These are phyloP conservation scores for Scutellospora calospora DNA, from an alignment of 371 early-diverging fungal genomes.

Conservation along the genomic window DNA sequence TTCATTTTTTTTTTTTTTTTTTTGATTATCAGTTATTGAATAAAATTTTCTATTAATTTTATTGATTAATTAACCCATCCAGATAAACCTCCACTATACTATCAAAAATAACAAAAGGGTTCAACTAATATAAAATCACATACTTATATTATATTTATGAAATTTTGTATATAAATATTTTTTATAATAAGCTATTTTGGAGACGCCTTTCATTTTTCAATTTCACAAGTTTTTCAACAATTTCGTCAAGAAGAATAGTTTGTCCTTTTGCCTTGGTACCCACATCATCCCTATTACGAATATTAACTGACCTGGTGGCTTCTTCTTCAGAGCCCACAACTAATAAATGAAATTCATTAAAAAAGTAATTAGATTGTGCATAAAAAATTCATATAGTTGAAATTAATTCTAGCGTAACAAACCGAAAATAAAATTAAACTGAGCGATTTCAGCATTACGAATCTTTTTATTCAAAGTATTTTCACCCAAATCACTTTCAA, in stretches of 20 bases:
- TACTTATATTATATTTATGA: too few species aligned
- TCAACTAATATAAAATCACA: too few species aligned
- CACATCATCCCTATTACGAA: constrained; percentile 88
- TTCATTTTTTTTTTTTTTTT: too few species aligned
- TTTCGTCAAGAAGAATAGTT: constrained; percentile 74
- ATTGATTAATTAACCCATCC: too few species aligned
- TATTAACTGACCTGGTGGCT: constrained; percentile 86
- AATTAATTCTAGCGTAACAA: background rate
- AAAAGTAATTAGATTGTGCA: background rate
- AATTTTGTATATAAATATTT: background rate
- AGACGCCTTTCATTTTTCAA: constrained; percentile 66
- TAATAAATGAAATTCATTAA: constrained; percentile 47
- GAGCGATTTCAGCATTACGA: constrained; percentile 87
- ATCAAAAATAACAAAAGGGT: too few species aligned
- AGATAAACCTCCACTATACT: too few species aligned
- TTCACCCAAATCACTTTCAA: constrained; percentile 86
- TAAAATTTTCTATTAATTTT: too few species aligned
- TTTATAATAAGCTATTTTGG: constrained; percentile 58
- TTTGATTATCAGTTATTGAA: too few species aligned
- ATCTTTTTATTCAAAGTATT: constrained; percentile 97
- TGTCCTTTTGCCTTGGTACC: constrained; percentile 85
- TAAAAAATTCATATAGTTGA: background rate
- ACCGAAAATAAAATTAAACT: constrained; percentile 88
- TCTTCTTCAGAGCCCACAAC: constrained; percentile 97
- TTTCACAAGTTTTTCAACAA: constrained; percentile 65